phyloP scores from a whole-genome alignment of 139 green algal genomes.

The Parachlorella kessleri region DNA sequence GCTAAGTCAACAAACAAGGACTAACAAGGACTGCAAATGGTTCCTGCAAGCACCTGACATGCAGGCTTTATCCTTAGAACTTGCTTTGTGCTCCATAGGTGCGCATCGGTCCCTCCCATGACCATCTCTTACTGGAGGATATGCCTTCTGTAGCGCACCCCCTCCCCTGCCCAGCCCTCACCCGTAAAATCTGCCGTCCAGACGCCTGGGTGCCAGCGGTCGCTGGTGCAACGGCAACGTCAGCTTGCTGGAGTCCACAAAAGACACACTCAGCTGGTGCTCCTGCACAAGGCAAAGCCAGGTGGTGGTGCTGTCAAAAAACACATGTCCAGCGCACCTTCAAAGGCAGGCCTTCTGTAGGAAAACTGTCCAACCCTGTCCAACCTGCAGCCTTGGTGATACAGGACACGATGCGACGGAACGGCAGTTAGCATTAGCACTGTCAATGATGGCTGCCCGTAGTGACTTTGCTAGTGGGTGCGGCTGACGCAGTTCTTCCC shows the following conservation, averaged over 20 bases:
- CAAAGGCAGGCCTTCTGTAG: neutral
- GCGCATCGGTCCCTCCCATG: too few relatives aligned
- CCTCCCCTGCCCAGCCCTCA: neutral
- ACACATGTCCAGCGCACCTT: neutral
- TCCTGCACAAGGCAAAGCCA: neutral
- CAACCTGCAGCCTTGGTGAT: neutral
- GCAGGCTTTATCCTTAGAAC: neutral
- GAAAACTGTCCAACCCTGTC: too few relatives aligned
- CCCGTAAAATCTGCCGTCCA: neutral
- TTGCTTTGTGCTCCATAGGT: neutral
- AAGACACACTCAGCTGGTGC: neutral
- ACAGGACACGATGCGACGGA: neutral
- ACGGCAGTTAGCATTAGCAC: neutral
- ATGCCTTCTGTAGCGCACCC: too few relatives aligned
- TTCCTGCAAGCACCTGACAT: neutral
- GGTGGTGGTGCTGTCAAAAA: too few relatives aligned
- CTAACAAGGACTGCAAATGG: neutral
- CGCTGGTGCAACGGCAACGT: neutral
- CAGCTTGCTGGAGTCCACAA: neutral
- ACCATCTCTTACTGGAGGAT: too few relatives aligned
- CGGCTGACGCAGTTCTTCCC: neutral
- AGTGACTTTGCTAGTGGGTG: neutral
- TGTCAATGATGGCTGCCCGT: neutral
- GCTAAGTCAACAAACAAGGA: neutral
- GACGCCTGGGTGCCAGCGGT: neutral